Base-by-base conservation (phyloP, 2,329 filamentous ascomycete genomes). In the Fonsecaea monophora region DNA sequence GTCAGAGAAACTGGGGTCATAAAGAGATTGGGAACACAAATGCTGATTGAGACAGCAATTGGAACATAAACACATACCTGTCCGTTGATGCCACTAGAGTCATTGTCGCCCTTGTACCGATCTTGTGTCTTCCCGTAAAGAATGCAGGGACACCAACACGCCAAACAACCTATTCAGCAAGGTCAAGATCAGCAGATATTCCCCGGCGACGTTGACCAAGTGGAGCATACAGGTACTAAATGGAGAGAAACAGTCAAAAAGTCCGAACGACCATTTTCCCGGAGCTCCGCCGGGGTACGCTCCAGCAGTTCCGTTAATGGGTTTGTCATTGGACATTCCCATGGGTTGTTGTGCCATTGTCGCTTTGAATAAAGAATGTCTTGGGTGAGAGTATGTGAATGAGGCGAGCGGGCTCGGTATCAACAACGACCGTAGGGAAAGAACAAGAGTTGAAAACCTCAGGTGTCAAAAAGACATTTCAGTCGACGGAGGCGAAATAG, bases 211-310 rank as follows among this genome's bases (percentile, higher is more conserved):
- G 25, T 25, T 25, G 25, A 25, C 2, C 25, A 45, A 25, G 25
- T 37, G 18, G 18, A 38, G 62, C 71, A 55, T 65, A 78, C 77
- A 79, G 55, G 74, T 75, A 58, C 73, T 66, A 34, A 73, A 63
- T 8, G 77, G 76, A 12, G 71, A 73, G 66, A 68, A 78, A 66
- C 77, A 78, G 65, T 75, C 73, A 67, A 75, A 78, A 60, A 79
- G 72, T 8, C 71, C 70, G 58, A 74, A 70, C 7, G 73, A 69
- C 77, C 77, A 79, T 56, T 75, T 71, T 1, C 65, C 68, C n/a
- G n/a, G 18, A 55, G 59, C 60, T 18, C 65, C 68, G 53, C 4
- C 34, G 18, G 59, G 59, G 42, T 61, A 61, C 7, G 59, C 59
- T 34, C 58, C 59, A 58, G 53, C 64, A 34, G 53, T 21, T 15